Percentiles rank a stretch among this genome's conserved stretches.
phyloP scores from a whole-genome alignment of 768 basidiomycete genomes.

The Suillus decipiens region DNA sequence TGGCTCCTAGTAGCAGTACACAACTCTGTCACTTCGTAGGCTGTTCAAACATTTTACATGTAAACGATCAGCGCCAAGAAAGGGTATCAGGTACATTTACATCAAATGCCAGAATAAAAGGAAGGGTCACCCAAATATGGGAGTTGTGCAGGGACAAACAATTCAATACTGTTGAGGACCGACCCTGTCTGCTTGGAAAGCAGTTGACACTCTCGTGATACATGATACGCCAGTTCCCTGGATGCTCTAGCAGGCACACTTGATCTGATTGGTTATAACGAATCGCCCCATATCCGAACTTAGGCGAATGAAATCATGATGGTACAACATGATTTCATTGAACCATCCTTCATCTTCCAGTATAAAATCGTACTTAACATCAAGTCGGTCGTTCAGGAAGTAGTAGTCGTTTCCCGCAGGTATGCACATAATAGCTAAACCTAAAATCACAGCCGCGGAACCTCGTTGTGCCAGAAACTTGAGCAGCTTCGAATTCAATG shows the following conservation, averaged over 20 bases:
- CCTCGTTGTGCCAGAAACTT: background rate
- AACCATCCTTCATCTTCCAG: background rate
- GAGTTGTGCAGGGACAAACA: background rate
- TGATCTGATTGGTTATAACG: no score
- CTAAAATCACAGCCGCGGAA: background rate
- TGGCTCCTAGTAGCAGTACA: no score
- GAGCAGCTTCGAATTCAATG: background rate
- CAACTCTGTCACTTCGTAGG: no score
- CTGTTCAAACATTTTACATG: background rate
- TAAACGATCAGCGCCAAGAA: no score
- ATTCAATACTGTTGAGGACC: no score
- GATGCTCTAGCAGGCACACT: no score
- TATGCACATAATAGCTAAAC: no score
- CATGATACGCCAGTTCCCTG: background rate
- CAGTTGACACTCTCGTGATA: background rate
- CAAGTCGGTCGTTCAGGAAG: background rate
- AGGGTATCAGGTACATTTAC: background rate
- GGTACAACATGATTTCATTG: background rate
- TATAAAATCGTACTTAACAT: no score
- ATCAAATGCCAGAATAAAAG: no score
- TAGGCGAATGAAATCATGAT: no score
- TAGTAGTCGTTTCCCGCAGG: background rate
- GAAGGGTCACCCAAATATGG: background rate
- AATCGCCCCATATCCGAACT: background rate
- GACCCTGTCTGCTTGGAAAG: background rate